Base-by-base conservation (phyloP, 129 eudicot species). In the Escallonia herrerae region DNA sequence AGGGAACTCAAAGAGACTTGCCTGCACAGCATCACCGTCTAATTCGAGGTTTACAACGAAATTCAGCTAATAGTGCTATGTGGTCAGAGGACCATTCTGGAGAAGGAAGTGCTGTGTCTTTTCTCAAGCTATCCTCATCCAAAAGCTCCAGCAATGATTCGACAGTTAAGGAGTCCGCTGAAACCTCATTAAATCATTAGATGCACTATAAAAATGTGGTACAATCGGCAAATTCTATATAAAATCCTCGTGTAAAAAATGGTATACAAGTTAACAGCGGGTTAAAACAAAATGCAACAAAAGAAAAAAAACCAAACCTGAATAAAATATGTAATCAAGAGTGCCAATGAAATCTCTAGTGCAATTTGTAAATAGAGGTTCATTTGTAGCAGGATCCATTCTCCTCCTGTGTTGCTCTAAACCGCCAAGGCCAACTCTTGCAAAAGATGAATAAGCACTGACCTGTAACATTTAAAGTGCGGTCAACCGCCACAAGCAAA, bases 401-500 rank as follows among this genome's bases (percentile, higher is more conserved):
- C 81, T 83, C 72, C 89, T 82, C 75, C 91, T 83, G 55, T 93
- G 91, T 60, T 76, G 96, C 73, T 88, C 96, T 49, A 83, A 80
- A 59, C 84, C 82, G 59, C 89, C 84, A 11, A 64, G 70, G 56
- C 90, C 90, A 4, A 71, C 67, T 86, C 99, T 83, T 6, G 96
- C 99, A 76, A 93, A 93, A 22, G 96, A 83, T 6, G 99, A 88
- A 68, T 93, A 93, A 12, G 99, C 99, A 70, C 99, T 93, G 8
- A 93, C 99, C 99, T 93, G 80, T 44, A 49, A 8, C 63, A 73
- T 41, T 51, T 15, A 72, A n/a, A 8, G 4, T 22, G 54, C 68
- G 48, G 10, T 46, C 11, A 56, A 15, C 64, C 51, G 64, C 33
- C 57, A 60, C 14, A 8, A 40, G 5, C 12, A 10, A 9, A 43